Percentiles rank a stretch among this genome's conserved stretches.
These are phyloP conservation scores for Pterocarpus santalinus DNA, from an alignment of 306 rosid species.

Conservation along the genomic window DNA sequence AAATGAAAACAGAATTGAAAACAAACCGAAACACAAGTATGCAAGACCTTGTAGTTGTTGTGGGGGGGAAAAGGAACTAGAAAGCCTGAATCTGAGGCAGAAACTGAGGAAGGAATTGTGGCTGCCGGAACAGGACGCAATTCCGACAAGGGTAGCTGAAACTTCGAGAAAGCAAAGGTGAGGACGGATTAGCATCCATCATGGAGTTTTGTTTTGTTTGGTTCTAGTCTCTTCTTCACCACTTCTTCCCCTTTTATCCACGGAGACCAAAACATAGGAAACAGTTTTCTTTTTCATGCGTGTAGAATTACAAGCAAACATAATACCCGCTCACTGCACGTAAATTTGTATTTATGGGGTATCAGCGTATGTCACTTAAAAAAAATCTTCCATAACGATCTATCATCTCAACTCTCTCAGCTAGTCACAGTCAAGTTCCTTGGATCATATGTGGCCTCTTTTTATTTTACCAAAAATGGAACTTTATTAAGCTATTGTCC, in stretches of 20 bases:
- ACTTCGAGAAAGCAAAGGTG: constrained; percentile 50
- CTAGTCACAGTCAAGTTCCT: constrained; percentile 32
- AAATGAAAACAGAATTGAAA: background rate
- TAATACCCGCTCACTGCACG: constrained; percentile 18
- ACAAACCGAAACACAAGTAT: background rate
- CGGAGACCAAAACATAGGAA: constrained; percentile 37
- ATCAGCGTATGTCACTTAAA: background rate
- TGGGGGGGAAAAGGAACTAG: constrained; percentile 39
- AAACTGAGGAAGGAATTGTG: constrained; percentile 25
- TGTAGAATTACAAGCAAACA: constrained; percentile 14
- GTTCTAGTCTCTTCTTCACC: constrained; percentile 41
- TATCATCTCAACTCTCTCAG: background rate
- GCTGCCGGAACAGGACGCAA: constrained; percentile 37
- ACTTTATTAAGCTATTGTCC: background rate
- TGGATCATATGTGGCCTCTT: constrained; percentile 37
- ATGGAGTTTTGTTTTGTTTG: constrained; percentile 33
- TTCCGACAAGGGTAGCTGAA: constrained; percentile 48
- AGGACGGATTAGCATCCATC: constrained; percentile 57
- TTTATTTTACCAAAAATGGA: background rate
- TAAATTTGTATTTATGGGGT: constrained; percentile 21
- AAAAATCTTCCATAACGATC: constrained; percentile 37
- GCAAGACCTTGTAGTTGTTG: constrained; percentile 58
- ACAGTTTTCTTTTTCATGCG: background rate
- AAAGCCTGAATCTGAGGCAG: constrained; percentile 49
- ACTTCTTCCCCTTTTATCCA: constrained; percentile 33